Conservation (phyloP, 2,329 filamentous ascomycete genomes). For the Tolypocladium sp. region DNA sequence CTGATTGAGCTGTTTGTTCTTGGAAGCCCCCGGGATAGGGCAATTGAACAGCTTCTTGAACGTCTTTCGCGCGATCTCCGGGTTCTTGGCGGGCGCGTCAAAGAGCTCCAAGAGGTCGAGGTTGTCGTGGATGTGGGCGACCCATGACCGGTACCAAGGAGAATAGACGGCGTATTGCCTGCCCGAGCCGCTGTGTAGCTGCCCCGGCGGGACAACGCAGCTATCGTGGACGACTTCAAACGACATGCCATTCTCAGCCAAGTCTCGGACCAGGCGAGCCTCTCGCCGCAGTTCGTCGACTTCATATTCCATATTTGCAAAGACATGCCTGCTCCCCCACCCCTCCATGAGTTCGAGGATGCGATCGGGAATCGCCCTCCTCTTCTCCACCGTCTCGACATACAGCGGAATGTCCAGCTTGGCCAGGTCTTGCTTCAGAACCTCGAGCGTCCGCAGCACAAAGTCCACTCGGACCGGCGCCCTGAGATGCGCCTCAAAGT, state of each 20-base stretch:
- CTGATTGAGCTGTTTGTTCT: constrained; percentile 49
- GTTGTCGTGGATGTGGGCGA: constrained; percentile 62
- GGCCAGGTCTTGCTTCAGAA: constrained; percentile 57
- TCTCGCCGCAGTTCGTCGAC: constrained; percentile 82
- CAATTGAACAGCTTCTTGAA: constrained; percentile 51
- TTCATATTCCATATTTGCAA: constrained; percentile 82
- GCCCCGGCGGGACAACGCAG: constrained; percentile 70
- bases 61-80: constrained; percentile 22
- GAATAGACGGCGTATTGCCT: constrained; percentile 78
- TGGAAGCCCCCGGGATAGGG: constrained; percentile 51
- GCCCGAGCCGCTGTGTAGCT: constrained; percentile 55
- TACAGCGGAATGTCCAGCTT: constrained; percentile 69
- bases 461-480: constrained; percentile 71
- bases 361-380: constrained; percentile 50
- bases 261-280: constrained; percentile 50
- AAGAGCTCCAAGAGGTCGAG: constrained; percentile 55
- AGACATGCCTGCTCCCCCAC: constrained; percentile 70
- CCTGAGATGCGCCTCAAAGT: constrained; percentile 72
- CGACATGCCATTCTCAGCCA: constrained; percentile 53
- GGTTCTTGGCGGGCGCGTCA: constrained; percentile 34
- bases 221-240: constrained; percentile 73
- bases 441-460: constrained; percentile 59
- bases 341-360: constrained; percentile 56
- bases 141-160: constrained; percentile 74
- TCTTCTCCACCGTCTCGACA: constrained; percentile 60